A percentile compares a stretch with the other conserved stretches of the same genome.
phyloP scores from a whole-genome alignment of 176 grass and related monocot genomes.

The Tillandsia leiboldiana region DNA sequence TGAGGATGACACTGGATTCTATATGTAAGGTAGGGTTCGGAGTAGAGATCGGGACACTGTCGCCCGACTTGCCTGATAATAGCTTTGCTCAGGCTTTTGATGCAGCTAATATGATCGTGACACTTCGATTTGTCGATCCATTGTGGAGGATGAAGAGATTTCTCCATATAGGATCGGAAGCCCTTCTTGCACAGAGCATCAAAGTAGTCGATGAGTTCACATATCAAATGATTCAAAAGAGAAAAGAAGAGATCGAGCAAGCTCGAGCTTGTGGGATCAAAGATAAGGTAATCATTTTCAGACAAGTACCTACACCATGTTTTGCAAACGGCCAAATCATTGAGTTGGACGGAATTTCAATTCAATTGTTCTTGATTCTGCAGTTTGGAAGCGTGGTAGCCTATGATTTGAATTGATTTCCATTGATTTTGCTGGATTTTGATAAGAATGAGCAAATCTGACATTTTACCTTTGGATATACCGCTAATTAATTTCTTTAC shows the following conservation, averaged over 20 bases:
- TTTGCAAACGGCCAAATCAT: no score
- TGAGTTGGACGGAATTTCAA: no score
- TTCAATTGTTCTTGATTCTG: no score
- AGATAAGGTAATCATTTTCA: slow-evolving; percentile 27
- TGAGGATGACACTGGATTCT: slow-evolving; percentile 95
- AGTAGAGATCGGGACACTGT: slow-evolving; percentile 76
- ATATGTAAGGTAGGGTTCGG: slow-evolving; percentile 89
- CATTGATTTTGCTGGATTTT: no score
- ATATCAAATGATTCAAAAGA: slow-evolving; percentile 57
- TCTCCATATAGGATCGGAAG: slow-evolving; percentile 58
- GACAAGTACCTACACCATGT: not conserved
- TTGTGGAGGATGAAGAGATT: slow-evolving; percentile 76
- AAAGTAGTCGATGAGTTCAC: slow-evolving; percentile 83
- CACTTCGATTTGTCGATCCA: slow-evolving; percentile 75
- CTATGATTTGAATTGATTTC: no score
- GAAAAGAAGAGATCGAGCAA: slow-evolving; percentile 68
- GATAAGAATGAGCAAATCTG: no score
- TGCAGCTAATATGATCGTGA: slow-evolving; percentile 68
- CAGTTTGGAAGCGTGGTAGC: no score
- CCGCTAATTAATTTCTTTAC: no score
- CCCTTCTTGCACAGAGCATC: slow-evolving; percentile 78
- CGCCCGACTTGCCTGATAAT: slow-evolving; percentile 67
- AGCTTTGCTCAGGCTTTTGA: slow-evolving; percentile 82
- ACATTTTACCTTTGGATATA: no score
- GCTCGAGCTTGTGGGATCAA: slow-evolving; percentile 39